phyloP scores from a whole-genome alignment of 1,284 basidiomycete species.

The Heterobasidion occidentale region DNA sequence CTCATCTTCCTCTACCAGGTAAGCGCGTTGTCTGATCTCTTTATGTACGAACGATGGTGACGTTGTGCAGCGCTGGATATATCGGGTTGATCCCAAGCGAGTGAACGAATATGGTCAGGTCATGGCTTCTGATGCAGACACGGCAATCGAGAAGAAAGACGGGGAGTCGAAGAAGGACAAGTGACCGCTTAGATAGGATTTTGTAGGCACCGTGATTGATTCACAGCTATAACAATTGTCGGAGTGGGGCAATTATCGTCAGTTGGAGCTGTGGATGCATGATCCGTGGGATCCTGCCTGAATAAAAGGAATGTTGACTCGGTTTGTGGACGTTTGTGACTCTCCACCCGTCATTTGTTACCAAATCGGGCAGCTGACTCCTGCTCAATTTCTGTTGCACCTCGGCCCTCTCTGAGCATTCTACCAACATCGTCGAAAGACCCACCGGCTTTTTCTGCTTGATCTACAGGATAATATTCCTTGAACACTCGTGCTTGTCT shows the following conservation, averaged over 20 bases:
- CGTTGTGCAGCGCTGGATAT: slow-evolving; percentile 77
- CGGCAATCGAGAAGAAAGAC: slow-evolving; percentile 19
- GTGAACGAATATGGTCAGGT: slow-evolving; percentile 96
- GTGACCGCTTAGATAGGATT: slow-evolving; percentile 20
- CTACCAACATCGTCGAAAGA: neutral
- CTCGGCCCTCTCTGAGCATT: neutral
- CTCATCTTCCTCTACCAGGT: slow-evolving; percentile 82
- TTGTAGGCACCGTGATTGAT: neutral
- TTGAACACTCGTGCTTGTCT: neutral
- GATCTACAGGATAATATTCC: neutral
- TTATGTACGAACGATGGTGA: slow-evolving; percentile 3
- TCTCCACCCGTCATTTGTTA: neutral
- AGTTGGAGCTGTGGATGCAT: too few relatives aligned
- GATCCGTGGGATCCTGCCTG: too few relatives aligned
- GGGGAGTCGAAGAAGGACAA: slow-evolving; percentile 45
- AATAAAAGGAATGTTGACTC: neutral
- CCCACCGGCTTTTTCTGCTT: neutral
- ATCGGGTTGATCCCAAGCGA: slow-evolving; percentile 88
- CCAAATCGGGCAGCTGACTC: neutral
- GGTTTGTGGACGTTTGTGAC: neutral
- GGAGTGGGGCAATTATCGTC: too few relatives aligned
- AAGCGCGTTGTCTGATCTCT: slow-evolving; percentile 10
- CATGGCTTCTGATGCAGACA: slow-evolving; percentile 39
- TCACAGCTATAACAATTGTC: neutral
- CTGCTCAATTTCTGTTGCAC: neutral